Conservation (phyloP, 179 eudicot species). For the Amaranthus tricolor region DNA sequence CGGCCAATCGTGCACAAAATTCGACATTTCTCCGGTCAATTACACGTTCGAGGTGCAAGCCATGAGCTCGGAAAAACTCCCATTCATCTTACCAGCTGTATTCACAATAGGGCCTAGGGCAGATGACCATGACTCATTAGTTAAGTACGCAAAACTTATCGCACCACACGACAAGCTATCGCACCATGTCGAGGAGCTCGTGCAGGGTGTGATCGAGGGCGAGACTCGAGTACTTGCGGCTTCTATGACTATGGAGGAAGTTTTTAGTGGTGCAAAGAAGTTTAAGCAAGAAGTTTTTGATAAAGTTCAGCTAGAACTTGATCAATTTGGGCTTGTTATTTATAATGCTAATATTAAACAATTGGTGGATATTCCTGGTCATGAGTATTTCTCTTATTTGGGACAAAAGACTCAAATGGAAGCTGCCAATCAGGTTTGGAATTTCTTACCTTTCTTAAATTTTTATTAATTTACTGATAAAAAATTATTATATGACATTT, state of each 20-base stretch:
- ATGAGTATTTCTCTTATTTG: slow-evolving; percentile 45
- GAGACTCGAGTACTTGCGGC: slow-evolving; percentile 43
- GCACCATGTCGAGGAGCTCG: slow-evolving; percentile 33
- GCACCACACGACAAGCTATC: slow-evolving; percentile 38
- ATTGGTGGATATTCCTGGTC: slow-evolving; percentile 41
- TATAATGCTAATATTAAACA: slow-evolving; percentile 48
- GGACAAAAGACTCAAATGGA: slow-evolving; percentile 47
- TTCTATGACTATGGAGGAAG: slow-evolving; percentile 47
- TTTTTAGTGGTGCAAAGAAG: slow-evolving; percentile 37
- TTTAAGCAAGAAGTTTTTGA: slow-evolving; percentile 39
- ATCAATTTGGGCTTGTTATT: slow-evolving; percentile 37
- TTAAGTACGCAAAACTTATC: slow-evolving; percentile 41
- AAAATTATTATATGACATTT: not conserved
- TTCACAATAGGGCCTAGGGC: slow-evolving; percentile 44
- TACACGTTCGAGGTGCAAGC: slow-evolving; percentile 48
- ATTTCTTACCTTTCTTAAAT: not conserved
- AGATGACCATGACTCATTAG: slow-evolving; percentile 23
- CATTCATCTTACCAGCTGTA: slow-evolving; percentile 41
- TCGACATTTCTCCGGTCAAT: slow-evolving; percentile 44
- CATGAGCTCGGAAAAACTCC: slow-evolving; percentile 41
- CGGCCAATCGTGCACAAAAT: slow-evolving; percentile 24
- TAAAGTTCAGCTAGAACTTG: slow-evolving; percentile 41
- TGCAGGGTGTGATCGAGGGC: slow-evolving; percentile 44
- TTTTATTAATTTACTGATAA: not conserved
- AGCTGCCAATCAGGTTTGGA: slow-evolving; percentile 38